Evolutionary conservation across 306 rosid species (phyloP), one percentile per base, ranked within the genome.

Genomic region (Cotoneaster glaucophyllus): DNA sequence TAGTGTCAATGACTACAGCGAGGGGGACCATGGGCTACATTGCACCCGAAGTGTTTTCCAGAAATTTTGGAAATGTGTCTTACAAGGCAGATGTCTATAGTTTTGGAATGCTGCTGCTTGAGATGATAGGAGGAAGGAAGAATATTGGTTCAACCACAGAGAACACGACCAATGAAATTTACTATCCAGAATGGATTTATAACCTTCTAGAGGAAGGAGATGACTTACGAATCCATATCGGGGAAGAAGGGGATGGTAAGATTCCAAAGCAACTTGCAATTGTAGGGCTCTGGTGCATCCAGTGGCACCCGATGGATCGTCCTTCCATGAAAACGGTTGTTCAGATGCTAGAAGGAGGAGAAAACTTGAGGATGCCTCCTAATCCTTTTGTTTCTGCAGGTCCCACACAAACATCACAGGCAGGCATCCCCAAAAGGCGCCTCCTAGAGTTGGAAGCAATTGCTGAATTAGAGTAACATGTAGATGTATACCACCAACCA

Each of bases 21-120:
- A 61, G 66, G 19, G 34, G 85, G 15, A 76, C 84, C 21, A 5
- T 76, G 26, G 88, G 88, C 0, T 85, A 85, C 53, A 85, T 81
- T 52, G 82, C 85, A 19, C 82, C 72, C 0, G 84, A 82, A 67
- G 85, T 85, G 37, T 68, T 85, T 29, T 85, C 82, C 2, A 12
- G 82, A 18, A 85, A 82, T 50, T 85, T 82, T 32, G 82, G 85
- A 2, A 78, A 62, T 7, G 83, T 79, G 8, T 78, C 80, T 3
- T 64, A 68, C 67, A 79, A 85, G 31, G 44, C 77, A 1, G 83
- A 82, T 26, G 54, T 82, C 4, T 85, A 85, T 64, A 81, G 84
- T 13, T 85, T 78, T 69, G 80, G 82, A 11, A 82, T 82, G 69
- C 14, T 82, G 71, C 26, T 81, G 72, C 76, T 84, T 25, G 85